A percentile compares a stretch with the other conserved stretches of the same genome.
Evolutionary conservation across 2,329 filamentous ascomycete genomes (phyloP).

Genomic region (Apiospora arundinis): DNA sequence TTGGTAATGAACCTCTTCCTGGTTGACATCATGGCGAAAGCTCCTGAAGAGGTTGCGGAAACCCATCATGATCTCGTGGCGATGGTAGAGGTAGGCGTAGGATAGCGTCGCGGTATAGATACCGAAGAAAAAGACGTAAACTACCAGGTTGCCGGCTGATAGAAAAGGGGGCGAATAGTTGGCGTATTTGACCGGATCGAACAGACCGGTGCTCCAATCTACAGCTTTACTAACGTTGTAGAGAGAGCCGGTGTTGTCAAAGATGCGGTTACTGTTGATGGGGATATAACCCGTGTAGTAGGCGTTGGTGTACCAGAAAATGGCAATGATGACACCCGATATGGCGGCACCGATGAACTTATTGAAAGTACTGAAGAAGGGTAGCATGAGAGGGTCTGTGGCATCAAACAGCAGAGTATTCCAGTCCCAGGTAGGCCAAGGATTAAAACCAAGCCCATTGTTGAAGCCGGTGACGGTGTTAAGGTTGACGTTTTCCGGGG

Average conservation of each 20-base stretch:
- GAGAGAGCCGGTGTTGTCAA: slow-evolving; percentile 52
- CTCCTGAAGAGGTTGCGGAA: slow-evolving; percentile 22
- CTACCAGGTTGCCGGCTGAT: slow-evolving; percentile 53
- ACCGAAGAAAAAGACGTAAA: slow-evolving; percentile 63
- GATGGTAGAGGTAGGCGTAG: slow-evolving; percentile 58
- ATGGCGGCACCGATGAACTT: slow-evolving; percentile 29
- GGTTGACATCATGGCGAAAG: slow-evolving; percentile 7
- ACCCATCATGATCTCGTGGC: slow-evolving; percentile 50
- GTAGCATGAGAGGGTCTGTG: slow-evolving; percentile 33
- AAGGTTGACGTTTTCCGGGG: slow-evolving; percentile 43
- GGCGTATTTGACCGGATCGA: slow-evolving; percentile 53
- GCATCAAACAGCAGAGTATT: slow-evolving; percentile 37
- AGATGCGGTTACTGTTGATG: slow-evolving; percentile 59
- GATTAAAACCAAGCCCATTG: slow-evolving; percentile 30
- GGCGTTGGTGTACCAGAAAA: slow-evolving; percentile 27
- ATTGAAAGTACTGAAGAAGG: slow-evolving; percentile 33
- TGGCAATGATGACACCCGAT: slow-evolving; percentile 28
- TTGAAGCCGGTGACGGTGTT: slow-evolving; percentile 27
- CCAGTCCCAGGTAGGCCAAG: slow-evolving; percentile 26
- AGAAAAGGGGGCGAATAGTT: slow-evolving; percentile 60
- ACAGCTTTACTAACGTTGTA: slow-evolving; percentile 51
- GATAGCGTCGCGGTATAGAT: slow-evolving; percentile 59
- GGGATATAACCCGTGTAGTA: slow-evolving; percentile 30
- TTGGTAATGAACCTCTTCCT: slow-evolving; percentile 18
- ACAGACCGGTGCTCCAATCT: slow-evolving; percentile 44